Conservation (phyloP, 2,329 filamentous ascomycete species). For the Diaporthe batatas region DNA sequence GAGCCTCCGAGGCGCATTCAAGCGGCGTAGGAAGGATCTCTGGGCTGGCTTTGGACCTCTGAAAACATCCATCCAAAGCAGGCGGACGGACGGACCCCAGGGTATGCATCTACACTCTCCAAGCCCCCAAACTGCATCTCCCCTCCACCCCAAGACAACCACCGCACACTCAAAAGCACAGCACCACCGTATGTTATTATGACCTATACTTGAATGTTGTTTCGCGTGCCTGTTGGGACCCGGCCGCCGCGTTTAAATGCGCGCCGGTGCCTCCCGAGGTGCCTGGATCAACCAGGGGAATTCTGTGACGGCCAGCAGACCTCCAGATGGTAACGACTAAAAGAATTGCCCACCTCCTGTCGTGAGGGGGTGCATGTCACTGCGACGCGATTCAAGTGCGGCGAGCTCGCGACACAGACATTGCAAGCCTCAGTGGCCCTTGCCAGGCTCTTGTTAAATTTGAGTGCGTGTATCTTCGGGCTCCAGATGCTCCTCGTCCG, state of each 20-base stretch:
- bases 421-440: conserved; percentile 19
- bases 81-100: conserved; percentile 33
- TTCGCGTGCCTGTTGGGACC: conserved; percentile 32
- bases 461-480: conserved; percentile 36
- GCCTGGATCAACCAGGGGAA: conserved; percentile 30
- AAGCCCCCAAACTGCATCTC: conserved; percentile 33
- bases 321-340: conserved; percentile 37
- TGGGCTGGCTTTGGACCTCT: conserved; percentile 28
- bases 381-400: conserved; percentile 36
- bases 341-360: conserved; percentile 35
- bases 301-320: conserved; percentile 34
- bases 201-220: conserved; percentile 39
- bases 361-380: conserved; percentile 24
- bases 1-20: conserved; percentile 38
- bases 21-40: conserved; percentile 41
- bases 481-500: conserved; percentile 27
- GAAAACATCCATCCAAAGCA: conserved; percentile 23
- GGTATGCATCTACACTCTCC: conserved; percentile 42
- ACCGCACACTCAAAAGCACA: conserved; percentile 35
- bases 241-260: conserved; percentile 37
- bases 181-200: conserved; percentile 39
- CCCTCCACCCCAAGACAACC: background rate
- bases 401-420: conserved; percentile 34
- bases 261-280: conserved; percentile 24
- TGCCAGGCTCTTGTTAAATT: conserved; percentile 31